These are phyloP conservation scores for Glaciozyma martinii DNA, from an alignment of 768 basidiomycete species.

Conservation along the genomic window DNA sequence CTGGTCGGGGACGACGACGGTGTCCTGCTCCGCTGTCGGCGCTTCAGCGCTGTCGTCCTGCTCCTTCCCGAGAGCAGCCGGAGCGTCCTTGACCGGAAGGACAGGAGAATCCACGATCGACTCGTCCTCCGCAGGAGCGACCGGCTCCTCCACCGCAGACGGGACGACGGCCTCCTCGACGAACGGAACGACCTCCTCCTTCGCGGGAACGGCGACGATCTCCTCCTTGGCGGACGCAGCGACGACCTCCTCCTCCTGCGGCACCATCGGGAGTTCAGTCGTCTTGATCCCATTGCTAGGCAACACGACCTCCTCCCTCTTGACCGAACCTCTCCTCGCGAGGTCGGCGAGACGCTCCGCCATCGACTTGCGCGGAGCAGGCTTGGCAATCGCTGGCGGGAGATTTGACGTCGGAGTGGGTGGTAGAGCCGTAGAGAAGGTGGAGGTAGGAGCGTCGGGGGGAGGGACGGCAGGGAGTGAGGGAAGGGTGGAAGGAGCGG, in stretches of 20 bases:
- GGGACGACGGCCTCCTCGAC: background rate
- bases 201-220: background rate
- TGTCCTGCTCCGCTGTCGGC: background rate
- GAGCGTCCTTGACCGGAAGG: background rate
- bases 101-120: background rate
- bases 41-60: background rate
- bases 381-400: background rate
- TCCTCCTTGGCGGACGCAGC: background rate
- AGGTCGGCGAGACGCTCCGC: conserved; percentile 28
- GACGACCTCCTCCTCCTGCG: background rate
- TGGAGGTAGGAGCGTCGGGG: background rate
- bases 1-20: background rate
- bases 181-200: background rate
- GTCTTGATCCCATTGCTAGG: too few species aligned
- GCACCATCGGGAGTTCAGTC: background rate
- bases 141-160: background rate
- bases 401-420: background rate
- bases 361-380: conserved; percentile 19
- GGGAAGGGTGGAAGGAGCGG: background rate
- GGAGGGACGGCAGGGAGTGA: background rate
- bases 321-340: background rate
- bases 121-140: background rate
- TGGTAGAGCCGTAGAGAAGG: background rate
- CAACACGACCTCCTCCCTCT: background rate
- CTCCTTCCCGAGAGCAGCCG: background rate